Evolutionary conservation across 2,329 filamentous ascomycete species (phyloP), one percentile per base, ranked within the genome.

Genomic region (Ophiostoma tasmaniense): DNA sequence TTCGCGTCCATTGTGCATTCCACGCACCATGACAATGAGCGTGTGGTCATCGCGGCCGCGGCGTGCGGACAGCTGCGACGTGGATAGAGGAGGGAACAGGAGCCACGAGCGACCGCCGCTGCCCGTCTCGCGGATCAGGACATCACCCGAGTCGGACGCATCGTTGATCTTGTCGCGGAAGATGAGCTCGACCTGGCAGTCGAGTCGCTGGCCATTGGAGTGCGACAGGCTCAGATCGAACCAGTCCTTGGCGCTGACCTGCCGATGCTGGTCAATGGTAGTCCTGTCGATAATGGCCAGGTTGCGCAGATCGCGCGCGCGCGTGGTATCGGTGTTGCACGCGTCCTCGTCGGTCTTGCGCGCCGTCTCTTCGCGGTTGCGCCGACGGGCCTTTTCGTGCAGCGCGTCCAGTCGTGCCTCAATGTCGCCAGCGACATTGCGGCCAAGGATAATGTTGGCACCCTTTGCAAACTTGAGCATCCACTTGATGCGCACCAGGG

Each of bases 101-200:
- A 99, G 84, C 88, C 92, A 98, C 35, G 83, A 81, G 67, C 88
- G 87, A 17, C 90, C 88, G 14, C 50, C 67, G 67, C 87, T 85
- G 62, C 93, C 92, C n/a, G 93, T 87, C 78, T 98, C 93, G 73
- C 94, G 93, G 69, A 99, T 90, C 28, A 99, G 85, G n/a, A 99
- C 77, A 77, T 99, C 95, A 7, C 94, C 93, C 66, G 85, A 81
- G 71, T 89, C 86, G 2, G 85, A 85, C 45, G 85, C 83, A 66
- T 86, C 85, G n/a, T 85, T 82, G 30, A 87, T 83, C 73, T 92
- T 92, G 75, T 98, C 94, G 75, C 95, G 87, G 72, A 94, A 85
- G 17, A 98, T 84, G 37, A 99, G 77, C 77, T 99, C 95, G 20
- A 97, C 87, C 73, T 91, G 90, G 76, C 95, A 97, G 74, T 92